Evolutionary conservation across 2,329 filamentous ascomycete genomes (phyloP).

Genomic region (Penicillium sp.): DNA sequence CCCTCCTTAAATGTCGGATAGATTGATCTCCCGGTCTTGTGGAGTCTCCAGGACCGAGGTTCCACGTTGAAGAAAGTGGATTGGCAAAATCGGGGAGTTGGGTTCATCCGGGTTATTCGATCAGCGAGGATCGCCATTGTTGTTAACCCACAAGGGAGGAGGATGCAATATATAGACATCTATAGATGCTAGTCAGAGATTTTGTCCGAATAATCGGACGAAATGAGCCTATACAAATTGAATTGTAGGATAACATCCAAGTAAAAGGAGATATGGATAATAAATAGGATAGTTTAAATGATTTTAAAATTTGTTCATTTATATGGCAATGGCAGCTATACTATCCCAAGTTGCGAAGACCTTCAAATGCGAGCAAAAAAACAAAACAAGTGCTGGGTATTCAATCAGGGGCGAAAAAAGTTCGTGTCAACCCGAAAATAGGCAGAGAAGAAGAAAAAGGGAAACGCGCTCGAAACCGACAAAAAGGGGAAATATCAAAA

Average conservation of each 20-base stretch:
- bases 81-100: not conserved
- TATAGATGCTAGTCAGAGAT: not conserved
- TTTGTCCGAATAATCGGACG: not conserved
- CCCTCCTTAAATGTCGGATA: not conserved
- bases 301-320: slow-evolving; percentile 4
- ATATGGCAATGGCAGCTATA: not conserved
- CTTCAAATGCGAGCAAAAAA: not conserved
- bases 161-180: not conserved
- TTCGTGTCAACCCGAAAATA: slow-evolving; percentile 4
- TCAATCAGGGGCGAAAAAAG: slow-evolving; percentile 4
- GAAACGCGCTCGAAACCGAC: slow-evolving; percentile 18
- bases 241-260: not conserved
- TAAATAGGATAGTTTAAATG: not conserved
- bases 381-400: slow-evolving; percentile 4
- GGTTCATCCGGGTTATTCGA: not conserved
- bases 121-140: not conserved
- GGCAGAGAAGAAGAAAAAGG: slow-evolving; percentile 1
- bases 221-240: not conserved
- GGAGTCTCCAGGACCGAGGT: not conserved
- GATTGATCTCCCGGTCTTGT: slow-evolving; percentile 10
- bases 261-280: not conserved
- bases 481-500: not conserved
- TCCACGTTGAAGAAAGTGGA: not conserved
- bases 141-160: not conserved
- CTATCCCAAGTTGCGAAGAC: slow-evolving; percentile 8